Conservation (phyloP, 306 rosid genomes). For the Cucurbita pepo region DNA sequence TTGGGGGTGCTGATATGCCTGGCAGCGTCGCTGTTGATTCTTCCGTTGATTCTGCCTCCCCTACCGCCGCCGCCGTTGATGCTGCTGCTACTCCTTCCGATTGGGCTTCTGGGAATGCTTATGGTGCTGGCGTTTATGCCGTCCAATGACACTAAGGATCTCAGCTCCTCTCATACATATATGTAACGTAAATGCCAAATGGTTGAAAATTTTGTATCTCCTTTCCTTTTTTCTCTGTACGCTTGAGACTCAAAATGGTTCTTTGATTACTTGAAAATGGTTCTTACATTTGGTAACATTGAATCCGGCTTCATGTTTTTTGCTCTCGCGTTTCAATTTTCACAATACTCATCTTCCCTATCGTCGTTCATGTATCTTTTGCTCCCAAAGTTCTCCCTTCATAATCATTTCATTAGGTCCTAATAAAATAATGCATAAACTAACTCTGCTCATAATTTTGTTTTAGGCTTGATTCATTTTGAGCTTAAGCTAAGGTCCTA, state of each 20-base stretch:
- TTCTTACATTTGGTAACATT: not conserved
- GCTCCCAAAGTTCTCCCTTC: too few relatives aligned
- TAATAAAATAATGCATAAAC: too few relatives aligned
- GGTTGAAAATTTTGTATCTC: not conserved
- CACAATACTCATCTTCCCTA: too few relatives aligned
- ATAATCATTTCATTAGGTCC: too few relatives aligned
- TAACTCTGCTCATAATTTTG: too few relatives aligned
- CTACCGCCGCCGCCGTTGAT: slow-evolving; percentile 42
- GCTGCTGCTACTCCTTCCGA: slow-evolving; percentile 32
- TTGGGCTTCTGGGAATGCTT: slow-evolving; percentile 29
- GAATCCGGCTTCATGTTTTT: not conserved
- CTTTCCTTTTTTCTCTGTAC: not conserved
- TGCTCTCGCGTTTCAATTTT: too few relatives aligned
- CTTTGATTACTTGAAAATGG: too few relatives aligned
- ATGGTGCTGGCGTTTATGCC: slow-evolving; percentile 49
- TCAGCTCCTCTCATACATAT: slow-evolving; percentile 16
- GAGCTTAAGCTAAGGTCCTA: too few relatives aligned
- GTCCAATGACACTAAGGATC: slow-evolving; percentile 23
- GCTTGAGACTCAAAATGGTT: too few relatives aligned
- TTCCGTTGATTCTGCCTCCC: slow-evolving; percentile 46
- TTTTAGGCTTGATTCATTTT: too few relatives aligned
- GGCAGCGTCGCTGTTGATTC: slow-evolving; percentile 31
- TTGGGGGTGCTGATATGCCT: slow-evolving; percentile 29
- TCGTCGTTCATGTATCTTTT: too few relatives aligned
- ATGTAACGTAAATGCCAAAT: not conserved